Conservation (phyloP, 1,284 basidiomycete species). For the Pseudozyma flocculosa region DNA sequence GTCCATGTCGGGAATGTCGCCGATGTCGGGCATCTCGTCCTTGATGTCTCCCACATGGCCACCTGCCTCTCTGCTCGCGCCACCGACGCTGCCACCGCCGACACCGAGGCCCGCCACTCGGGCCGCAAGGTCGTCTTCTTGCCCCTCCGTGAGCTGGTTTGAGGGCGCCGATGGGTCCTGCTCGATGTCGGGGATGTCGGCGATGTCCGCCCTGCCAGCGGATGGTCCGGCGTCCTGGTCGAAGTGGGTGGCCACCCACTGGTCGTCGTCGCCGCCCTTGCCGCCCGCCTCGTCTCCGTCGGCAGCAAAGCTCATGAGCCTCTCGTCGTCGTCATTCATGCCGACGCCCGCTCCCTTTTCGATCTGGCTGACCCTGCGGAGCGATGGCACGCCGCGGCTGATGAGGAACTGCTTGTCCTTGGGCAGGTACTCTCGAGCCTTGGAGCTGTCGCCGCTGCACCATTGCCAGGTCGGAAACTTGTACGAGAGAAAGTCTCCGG, state of each 20-base stretch:
- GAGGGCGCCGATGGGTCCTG: conserved; percentile 35
- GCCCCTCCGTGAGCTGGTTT: conserved; percentile 34
- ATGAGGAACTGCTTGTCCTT: conserved; percentile 94
- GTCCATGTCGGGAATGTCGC: conserved; percentile 50
- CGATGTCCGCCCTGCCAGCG: conserved; percentile 31
- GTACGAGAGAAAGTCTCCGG: conserved; percentile 55
- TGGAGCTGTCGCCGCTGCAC: conserved; percentile 66
- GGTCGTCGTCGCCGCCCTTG: conserved; percentile 36
- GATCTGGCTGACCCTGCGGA: conserved; percentile 51
- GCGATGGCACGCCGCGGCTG: conserved; percentile 53
- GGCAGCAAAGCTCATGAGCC: conserved; percentile 37
- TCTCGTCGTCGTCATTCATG: conserved; percentile 32
- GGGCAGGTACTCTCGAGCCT: conserved; percentile 86
- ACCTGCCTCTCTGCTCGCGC: background rate
- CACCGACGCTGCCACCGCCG: background rate
- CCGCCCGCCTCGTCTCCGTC: conserved; percentile 11
- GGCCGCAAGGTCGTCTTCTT: conserved; percentile 46
- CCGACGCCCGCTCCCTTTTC: conserved; percentile 22
- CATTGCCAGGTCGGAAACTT: conserved; percentile 57
- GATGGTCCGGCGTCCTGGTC: conserved; percentile 11
- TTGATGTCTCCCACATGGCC: conserved; percentile 3
- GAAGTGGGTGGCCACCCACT: conserved; percentile 45
- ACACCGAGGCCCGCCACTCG: conserved; percentile 38
- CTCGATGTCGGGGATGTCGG: conserved; percentile 51
- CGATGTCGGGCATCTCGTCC: conserved; percentile 39